phyloP scores from a whole-genome alignment of 345 rosid species.

The Brassica carinata region DNA sequence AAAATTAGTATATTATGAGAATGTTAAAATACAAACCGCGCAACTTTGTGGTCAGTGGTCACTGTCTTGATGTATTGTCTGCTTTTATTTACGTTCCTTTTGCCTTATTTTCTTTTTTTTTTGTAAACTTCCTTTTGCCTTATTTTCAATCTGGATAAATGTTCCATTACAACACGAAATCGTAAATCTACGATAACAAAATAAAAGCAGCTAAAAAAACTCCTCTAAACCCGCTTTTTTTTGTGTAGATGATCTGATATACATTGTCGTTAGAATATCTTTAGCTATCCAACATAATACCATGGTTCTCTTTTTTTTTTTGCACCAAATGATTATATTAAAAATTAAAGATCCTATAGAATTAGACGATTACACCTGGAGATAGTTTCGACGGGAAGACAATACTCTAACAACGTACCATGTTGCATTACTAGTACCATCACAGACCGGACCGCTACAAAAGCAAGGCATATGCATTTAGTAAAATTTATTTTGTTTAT shows the following conservation, averaged over 20 bases:
- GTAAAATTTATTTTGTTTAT: neutral
- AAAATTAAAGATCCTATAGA: no score
- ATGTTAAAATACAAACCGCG: conserved; percentile 25
- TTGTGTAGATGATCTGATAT: neutral
- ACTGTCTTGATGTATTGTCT: neutral
- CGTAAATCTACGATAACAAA: neutral
- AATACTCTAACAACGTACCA: no score
- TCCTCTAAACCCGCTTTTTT: neutral
- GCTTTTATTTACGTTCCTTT: conserved; percentile 19
- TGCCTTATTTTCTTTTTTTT: neutral
- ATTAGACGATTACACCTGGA: no score
- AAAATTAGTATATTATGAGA: neutral
- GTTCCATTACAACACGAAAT: neutral
- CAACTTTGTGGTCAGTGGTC: conserved; percentile 28
- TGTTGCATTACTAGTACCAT: no score
- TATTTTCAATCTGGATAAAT: neutral
- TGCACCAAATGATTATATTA: no score
- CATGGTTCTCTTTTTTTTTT: no score
- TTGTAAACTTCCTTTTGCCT: no score
- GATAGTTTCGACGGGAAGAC: no score
- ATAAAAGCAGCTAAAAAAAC: neutral
- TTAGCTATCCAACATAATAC: neutral
- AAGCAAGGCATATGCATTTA: no score
- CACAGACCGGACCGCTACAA: no score
- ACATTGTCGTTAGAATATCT: neutral